Conservation (phyloP, 306 rosid species). For the Prunus armeniaca region DNA sequence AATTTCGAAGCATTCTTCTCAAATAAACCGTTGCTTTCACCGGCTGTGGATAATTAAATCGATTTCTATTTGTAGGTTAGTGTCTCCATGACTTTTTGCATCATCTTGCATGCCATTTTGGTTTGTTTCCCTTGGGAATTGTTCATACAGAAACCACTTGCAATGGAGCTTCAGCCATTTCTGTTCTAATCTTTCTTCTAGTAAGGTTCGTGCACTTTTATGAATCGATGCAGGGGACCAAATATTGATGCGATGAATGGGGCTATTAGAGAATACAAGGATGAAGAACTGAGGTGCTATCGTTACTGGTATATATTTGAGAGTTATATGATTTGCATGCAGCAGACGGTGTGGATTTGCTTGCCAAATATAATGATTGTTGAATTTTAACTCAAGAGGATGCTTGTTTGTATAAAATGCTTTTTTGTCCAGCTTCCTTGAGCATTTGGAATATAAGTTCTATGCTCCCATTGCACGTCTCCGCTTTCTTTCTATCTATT, state of each 20-base stretch:
- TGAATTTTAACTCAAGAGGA: too few relatives aligned
- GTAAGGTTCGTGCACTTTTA: background rate
- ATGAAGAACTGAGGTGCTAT: background rate
- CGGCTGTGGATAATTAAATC: background rate
- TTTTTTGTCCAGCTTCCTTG: background rate
- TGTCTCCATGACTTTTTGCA: background rate
- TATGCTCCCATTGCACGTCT: too few relatives aligned
- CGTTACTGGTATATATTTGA: too few relatives aligned
- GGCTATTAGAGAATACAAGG: background rate
- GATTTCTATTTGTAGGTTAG: background rate
- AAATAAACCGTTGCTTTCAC: constrained; percentile 26
- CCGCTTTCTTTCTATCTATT: too few relatives aligned
- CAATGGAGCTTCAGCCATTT: background rate
- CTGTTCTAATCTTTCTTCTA: background rate
- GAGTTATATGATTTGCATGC: too few relatives aligned
- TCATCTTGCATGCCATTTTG: background rate
- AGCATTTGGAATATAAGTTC: background rate
- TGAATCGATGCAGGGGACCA: background rate
- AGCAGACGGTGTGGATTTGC: too few relatives aligned
- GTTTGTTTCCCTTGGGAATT: background rate
- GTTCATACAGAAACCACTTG: background rate
- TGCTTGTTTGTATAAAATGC: background rate
- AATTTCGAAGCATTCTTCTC: constrained; percentile 38
- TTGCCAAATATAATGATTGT: background rate
- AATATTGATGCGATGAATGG: background rate